A percentile compares a stretch with the other conserved stretches of the same genome.
These are phyloP conservation scores for Microglena sp. DNA, from an alignment of 139 green algal species.

Conservation along the genomic window DNA sequence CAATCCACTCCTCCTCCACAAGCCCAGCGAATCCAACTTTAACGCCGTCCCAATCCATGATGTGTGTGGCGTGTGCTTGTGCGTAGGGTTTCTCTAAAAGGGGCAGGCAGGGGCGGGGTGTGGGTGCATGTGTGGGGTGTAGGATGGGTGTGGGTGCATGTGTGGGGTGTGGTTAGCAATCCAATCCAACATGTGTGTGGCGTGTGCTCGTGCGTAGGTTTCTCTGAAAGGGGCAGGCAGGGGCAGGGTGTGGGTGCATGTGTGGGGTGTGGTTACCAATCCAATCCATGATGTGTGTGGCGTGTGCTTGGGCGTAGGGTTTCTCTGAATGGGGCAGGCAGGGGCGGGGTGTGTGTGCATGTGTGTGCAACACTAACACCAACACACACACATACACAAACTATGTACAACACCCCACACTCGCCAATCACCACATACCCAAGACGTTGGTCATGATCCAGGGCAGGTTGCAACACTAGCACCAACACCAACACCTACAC, in stretches of 20 bases:
- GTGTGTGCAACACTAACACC: no score
- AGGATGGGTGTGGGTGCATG: background rate
- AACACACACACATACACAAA: no score
- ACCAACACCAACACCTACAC: no score
- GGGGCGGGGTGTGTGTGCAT: background rate
- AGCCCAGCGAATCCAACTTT: slow-evolving; percentile 61
- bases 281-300: slow-evolving; percentile 20
- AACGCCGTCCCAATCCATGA: slow-evolving; percentile 22
- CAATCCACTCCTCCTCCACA: slow-evolving; percentile 66
- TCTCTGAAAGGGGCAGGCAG: slow-evolving; percentile 2
- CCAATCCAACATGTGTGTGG: background rate
- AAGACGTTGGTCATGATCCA: no score
- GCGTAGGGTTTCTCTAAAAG: slow-evolving; percentile 14
- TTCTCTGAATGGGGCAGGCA: slow-evolving; percentile 3
- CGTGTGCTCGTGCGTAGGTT: slow-evolving; percentile 10
- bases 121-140: background rate
- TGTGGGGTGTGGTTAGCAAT: background rate
- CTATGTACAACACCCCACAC: no score
- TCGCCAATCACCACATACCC: no score
- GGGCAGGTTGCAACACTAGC: no score
- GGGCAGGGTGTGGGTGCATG: background rate
- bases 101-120: background rate
- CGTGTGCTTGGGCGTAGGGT: slow-evolving; percentile 10
- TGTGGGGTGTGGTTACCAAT: background rate
- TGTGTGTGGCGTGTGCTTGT: slow-evolving; percentile 4